Evolutionary conservation across 2,329 filamentous ascomycete genomes (phyloP).

Genomic region (Talaromyces sp.): DNA sequence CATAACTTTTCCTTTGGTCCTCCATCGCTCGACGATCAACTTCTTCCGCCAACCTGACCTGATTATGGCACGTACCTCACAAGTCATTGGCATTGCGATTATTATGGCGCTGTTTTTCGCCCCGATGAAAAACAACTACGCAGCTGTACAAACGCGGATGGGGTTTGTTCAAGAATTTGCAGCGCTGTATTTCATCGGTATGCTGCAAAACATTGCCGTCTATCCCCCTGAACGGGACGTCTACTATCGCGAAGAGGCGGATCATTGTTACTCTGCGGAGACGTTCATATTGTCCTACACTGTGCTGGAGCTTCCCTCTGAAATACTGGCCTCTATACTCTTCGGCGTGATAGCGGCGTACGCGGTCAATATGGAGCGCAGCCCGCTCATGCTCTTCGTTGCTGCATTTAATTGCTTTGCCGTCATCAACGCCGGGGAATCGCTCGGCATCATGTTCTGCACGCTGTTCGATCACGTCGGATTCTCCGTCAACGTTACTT

Average conservation of each 20-base stretch:
- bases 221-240: conserved; percentile 69
- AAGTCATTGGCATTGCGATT: conserved; percentile 59
- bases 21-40: conserved; percentile 65
- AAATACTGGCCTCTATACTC: conserved; percentile 59
- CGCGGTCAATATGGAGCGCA: conserved; percentile 60
- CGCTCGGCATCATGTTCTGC: conserved; percentile 73
- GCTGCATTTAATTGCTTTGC: conserved; percentile 65
- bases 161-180: conserved; percentile 69
- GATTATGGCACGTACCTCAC: conserved; percentile 60
- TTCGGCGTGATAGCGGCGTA: conserved; percentile 62
- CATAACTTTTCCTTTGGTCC: conserved; percentile 61
- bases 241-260: conserved; percentile 71
- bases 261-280: conserved; percentile 65
- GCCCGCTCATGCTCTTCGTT: conserved; percentile 61
- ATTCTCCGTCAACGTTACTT: conserved; percentile 69
- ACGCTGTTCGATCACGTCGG: conserved; percentile 69
- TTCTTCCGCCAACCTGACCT: conserved; percentile 61
- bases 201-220: conserved; percentile 72
- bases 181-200: conserved; percentile 48
- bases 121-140: conserved; percentile 64
- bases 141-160: conserved; percentile 65
- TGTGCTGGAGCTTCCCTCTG: conserved; percentile 65
- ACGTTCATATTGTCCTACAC: conserved; percentile 68
- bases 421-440: conserved; percentile 69
- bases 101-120: conserved; percentile 66